Conservation (phyloP, 2,329 filamentous ascomycete species). For the Venturiaceae sp. region DNA sequence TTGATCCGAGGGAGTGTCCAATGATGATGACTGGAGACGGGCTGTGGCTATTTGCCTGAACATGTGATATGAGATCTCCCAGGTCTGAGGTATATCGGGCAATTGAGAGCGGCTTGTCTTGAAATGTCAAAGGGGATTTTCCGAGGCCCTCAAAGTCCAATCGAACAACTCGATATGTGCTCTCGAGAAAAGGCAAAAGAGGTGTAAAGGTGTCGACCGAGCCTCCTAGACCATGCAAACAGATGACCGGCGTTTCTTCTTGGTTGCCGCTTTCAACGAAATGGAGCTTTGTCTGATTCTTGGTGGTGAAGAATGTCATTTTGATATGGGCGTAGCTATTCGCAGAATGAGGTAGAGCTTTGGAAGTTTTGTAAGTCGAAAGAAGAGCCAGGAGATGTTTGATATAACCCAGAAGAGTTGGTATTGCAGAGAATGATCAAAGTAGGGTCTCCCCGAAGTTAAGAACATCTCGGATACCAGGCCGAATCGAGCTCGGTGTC, state of each 20-base stretch:
- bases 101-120: neutral
- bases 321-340: neutral
- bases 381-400: too few relatives aligned
- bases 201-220: neutral
- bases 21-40: conserved; percentile 1
- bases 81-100: neutral
- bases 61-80: neutral
- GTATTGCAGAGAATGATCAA: neutral
- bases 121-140: neutral
- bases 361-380: too few relatives aligned
- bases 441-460: neutral
- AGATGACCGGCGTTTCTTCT: neutral
- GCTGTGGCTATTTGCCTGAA: neutral
- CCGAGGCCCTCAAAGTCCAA: conserved; percentile 2
- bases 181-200: neutral
- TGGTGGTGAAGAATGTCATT: conserved; percentile 1
- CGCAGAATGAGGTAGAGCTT: too few relatives aligned
- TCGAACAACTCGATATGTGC: neutral
- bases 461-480: neutral
- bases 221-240: conserved; percentile 1
- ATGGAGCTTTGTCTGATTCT: neutral
- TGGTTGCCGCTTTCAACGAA: neutral
- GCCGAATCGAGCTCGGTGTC: neutral
- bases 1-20: conserved; percentile 1
- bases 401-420: neutral